These are phyloP conservation scores for Scalesia atractyloides DNA, from an alignment of 129 eudicot genomes.

Conservation along the genomic window DNA sequence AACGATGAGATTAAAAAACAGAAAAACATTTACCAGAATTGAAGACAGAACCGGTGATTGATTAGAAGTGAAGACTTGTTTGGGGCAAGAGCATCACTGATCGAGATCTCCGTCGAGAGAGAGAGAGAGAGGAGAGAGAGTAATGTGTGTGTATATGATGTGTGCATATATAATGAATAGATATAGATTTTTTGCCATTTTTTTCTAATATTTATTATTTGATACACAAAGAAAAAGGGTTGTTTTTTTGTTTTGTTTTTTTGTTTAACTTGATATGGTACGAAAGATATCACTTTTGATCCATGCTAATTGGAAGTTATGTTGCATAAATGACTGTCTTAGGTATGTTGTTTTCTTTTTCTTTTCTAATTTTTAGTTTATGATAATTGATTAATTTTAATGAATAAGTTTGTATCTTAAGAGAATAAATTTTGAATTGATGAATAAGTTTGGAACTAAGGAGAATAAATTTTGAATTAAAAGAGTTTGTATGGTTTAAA, in stretches of 20 bases:
- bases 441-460: too few relatives aligned
- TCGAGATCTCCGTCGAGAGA: background rate
- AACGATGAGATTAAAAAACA: slow-evolving; percentile 10
- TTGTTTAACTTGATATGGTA: background rate
- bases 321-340: background rate
- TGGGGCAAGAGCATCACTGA: background rate
- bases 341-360: background rate
- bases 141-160: background rate
- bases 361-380: background rate
- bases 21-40: slow-evolving; percentile 29
- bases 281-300: background rate
- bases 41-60: slow-evolving; percentile 5
- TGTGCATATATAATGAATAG: background rate
- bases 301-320: background rate
- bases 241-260: background rate
- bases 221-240: background rate
- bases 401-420: too few relatives aligned
- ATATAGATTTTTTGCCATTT: too few relatives aligned
- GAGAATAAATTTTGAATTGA: too few relatives aligned
- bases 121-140: background rate
- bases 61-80: slow-evolving; percentile 20
- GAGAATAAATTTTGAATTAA: too few relatives aligned
- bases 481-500: too few relatives aligned
- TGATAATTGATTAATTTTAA: too few relatives aligned
- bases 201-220: background rate